Evolutionary conservation across 768 basidiomycete genomes (phyloP).

Genomic region (Obba rivulosa): DNA sequence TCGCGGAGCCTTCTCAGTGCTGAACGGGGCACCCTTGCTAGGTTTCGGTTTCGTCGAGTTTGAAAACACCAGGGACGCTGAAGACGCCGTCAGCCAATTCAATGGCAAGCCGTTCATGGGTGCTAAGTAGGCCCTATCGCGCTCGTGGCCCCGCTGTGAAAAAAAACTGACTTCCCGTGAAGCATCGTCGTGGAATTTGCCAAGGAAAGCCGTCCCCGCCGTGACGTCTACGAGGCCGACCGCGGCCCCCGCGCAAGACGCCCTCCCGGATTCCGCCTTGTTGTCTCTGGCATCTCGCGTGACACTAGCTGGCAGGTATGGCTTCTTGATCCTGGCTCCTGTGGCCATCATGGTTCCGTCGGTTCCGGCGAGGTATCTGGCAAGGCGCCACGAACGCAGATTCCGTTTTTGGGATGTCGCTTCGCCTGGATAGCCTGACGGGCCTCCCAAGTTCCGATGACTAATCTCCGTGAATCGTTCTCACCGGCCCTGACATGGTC

Average conservation of each 20-base stretch:
- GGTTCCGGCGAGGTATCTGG: too few species aligned
- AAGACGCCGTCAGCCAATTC: conserved; percentile 84
- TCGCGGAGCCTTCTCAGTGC: too few species aligned
- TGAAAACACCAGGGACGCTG: conserved; percentile 89
- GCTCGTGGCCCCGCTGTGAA: conserved; percentile 4
- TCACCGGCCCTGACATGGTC: background rate
- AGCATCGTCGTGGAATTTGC: conserved; percentile 97
- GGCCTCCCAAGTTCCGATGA: too few species aligned
- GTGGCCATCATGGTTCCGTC: conserved; percentile 1
- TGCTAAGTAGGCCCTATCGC: conserved; percentile 48
- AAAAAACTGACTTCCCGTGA: background rate
- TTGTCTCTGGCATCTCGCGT: conserved; percentile 85
- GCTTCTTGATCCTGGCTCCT: conserved; percentile 26
- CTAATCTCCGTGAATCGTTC: too few species aligned
- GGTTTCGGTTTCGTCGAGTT: conserved; percentile 98
- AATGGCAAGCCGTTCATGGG: conserved; percentile 91
- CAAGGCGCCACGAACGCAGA: too few species aligned
- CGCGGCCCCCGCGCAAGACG: conserved; percentile 66
- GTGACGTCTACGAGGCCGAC: conserved; percentile 66
- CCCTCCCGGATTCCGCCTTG: conserved; percentile 76
- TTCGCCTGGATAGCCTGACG: background rate
- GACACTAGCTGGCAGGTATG: conserved; percentile 99
- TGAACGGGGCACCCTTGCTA: conserved; percentile 20
- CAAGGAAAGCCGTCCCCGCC: conserved; percentile 83
- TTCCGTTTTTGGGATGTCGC: too few species aligned